A percentile compares a stretch with the other conserved stretches of the same genome.
Evolutionary conservation across 2,329 filamentous ascomycete species (phyloP).

Genomic region (Colletotrichum theobromicola): DNA sequence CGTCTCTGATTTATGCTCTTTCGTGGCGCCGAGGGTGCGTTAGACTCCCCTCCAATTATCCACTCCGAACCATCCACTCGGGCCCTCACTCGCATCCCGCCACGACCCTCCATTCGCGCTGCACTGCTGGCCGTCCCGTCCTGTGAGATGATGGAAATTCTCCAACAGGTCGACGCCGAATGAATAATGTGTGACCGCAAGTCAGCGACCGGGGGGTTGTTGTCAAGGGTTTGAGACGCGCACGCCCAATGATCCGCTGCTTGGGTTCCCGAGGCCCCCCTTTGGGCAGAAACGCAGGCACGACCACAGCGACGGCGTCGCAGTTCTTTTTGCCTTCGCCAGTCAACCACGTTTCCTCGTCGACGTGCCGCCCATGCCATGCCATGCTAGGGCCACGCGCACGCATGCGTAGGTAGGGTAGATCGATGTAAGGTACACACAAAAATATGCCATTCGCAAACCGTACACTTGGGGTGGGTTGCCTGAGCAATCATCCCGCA

Average conservation of each 20-base stretch:
- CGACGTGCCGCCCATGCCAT: background rate
- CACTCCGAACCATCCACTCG: background rate
- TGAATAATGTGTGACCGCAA: background rate
- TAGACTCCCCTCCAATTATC: background rate
- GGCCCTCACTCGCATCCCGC: background rate
- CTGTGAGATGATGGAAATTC: background rate
- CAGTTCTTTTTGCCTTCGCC: background rate
- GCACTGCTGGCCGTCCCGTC: background rate
- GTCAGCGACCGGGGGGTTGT: background rate
- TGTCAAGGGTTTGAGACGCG: background rate
- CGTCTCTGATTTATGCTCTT: background rate
- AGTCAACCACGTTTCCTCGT: background rate
- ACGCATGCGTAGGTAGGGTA: background rate
- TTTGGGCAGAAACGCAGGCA: background rate
- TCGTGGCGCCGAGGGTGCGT: background rate
- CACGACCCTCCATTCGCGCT: background rate
- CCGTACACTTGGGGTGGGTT: background rate
- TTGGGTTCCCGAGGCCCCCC: background rate
- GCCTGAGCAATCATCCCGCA: conserved; percentile 13
- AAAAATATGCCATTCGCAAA: background rate
- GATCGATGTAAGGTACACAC: background rate
- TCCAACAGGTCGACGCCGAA: background rate
- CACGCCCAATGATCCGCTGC: background rate
- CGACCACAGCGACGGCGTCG: background rate
- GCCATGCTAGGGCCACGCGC: background rate